phyloP scores from a whole-genome alignment of 257 asterid species.

The Jaltomata sinuosa region DNA sequence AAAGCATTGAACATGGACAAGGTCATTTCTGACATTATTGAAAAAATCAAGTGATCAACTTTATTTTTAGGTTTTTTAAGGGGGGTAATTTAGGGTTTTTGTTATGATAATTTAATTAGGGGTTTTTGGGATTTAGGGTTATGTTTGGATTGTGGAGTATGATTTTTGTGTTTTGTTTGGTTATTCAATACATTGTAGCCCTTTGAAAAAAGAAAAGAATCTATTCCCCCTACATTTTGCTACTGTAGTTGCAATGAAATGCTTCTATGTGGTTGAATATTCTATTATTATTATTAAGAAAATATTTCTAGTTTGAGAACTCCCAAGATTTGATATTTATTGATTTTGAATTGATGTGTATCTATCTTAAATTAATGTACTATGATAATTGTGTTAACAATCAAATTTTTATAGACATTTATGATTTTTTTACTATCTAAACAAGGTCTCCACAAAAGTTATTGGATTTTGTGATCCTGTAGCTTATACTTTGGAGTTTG shows the following conservation, averaged over 20 bases:
- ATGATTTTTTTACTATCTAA: background rate
- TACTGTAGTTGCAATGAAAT: background rate
- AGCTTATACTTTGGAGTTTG: background rate
- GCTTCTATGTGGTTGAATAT: background rate
- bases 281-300: background rate
- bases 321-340: background rate
- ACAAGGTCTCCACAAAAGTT: background rate
- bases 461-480: background rate
- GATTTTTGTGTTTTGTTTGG: background rate
- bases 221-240: background rate
- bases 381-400: background rate
- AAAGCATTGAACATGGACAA: conserved; percentile 58
- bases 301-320: background rate
- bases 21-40: conserved; percentile 50
- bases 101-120: background rate
- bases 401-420: background rate
- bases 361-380: background rate
- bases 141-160: background rate
- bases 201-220: background rate
- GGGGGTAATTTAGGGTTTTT: background rate
- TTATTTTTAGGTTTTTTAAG: background rate
- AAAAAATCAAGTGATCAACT: conserved; percentile 31
- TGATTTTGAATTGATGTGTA: background rate
- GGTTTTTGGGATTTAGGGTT: background rate
- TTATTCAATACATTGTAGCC: background rate